A percentile compares a stretch with the other conserved stretches of the same genome.
Conservation (phyloP, 768 basidiomycete species). For the Naganishia onofrii region DNA sequence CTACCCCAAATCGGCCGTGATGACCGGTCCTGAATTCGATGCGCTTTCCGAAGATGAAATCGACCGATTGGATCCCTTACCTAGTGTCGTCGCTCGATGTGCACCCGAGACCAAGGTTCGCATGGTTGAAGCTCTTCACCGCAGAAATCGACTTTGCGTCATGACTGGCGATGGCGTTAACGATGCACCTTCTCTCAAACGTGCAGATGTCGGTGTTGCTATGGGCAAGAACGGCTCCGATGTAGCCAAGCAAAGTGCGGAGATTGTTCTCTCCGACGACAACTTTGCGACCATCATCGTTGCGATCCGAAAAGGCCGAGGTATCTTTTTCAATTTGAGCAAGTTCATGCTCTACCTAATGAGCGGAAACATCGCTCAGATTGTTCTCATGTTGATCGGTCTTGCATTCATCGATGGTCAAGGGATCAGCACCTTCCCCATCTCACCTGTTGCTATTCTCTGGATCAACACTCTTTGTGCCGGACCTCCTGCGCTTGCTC, state of each 20-base stretch:
- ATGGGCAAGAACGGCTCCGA: slow-evolving; percentile 62
- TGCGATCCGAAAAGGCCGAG: slow-evolving; percentile 67
- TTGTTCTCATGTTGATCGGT: slow-evolving; percentile 60
- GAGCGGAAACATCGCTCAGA: slow-evolving; percentile 60
- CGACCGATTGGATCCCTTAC: slow-evolving; percentile 56
- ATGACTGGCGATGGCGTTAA: slow-evolving; percentile 65
- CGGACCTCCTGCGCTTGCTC: slow-evolving; percentile 61
- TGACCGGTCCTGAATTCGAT: slow-evolving; percentile 59
- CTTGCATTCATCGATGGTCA: slow-evolving; percentile 60
- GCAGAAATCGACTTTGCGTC: slow-evolving; percentile 59
- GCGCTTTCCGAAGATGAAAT: slow-evolving; percentile 60
- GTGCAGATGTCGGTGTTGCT: slow-evolving; percentile 63
- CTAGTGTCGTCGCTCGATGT: slow-evolving; percentile 63
- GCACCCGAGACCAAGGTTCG: slow-evolving; percentile 54
- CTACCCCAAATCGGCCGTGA: slow-evolving; percentile 46
- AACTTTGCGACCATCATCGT: slow-evolving; percentile 66
- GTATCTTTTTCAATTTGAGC: slow-evolving; percentile 61
- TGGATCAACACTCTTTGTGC: slow-evolving; percentile 59
- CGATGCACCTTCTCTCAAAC: slow-evolving; percentile 62
- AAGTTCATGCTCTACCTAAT: slow-evolving; percentile 62
- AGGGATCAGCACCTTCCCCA: slow-evolving; percentile 59
- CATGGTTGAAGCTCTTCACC: slow-evolving; percentile 60
- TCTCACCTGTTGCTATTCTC: slow-evolving; percentile 58
- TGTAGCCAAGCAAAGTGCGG: slow-evolving; percentile 64
- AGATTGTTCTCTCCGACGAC: slow-evolving; percentile 65